Percentiles rank a stretch among this genome's conserved stretches.
These are phyloP conservation scores for Exsudoporus floridanus DNA, from an alignment of 1,284 basidiomycete species.

Conservation along the genomic window DNA sequence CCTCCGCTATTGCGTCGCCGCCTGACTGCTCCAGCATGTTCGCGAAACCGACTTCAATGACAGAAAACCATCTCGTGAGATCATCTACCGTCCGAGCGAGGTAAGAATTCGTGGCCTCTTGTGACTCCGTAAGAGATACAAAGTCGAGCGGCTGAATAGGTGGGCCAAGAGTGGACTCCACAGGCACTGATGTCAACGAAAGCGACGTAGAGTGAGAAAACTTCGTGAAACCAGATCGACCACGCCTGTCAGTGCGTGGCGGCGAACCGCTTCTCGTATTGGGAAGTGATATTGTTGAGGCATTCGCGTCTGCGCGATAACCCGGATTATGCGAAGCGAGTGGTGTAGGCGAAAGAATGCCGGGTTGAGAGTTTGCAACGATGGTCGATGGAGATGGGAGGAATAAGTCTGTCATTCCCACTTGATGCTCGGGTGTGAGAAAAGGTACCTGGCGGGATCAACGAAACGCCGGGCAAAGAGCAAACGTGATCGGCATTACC, in stretches of 20 bases:
- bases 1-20: slow-evolving; percentile 56
- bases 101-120: slow-evolving; percentile 67
- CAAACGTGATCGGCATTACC: slow-evolving; percentile 37
- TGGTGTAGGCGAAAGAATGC: slow-evolving; percentile 42
- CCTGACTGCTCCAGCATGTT: slow-evolving; percentile 57
- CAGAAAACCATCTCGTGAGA: slow-evolving; percentile 77
- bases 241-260: slow-evolving; percentile 34
- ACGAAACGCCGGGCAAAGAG: slow-evolving; percentile 3
- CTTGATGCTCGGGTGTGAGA: slow-evolving; percentile 64
- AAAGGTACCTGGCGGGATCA: slow-evolving; percentile 52
- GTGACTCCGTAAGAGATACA: slow-evolving; percentile 52
- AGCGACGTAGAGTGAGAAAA: slow-evolving; percentile 30
- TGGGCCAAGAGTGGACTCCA: slow-evolving; percentile 37
- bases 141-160: slow-evolving; percentile 70
- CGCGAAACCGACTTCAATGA: slow-evolving; percentile 71
- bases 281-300: slow-evolving; percentile 38
- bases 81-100: slow-evolving; percentile 78
- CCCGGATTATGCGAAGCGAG: slow-evolving; percentile 37
- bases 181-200: slow-evolving; percentile 35
- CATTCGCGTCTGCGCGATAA: slow-evolving; percentile 30
- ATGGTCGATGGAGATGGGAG: slow-evolving; percentile 74
- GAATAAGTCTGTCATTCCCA: slow-evolving; percentile 68
- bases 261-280: slow-evolving; percentile 44
- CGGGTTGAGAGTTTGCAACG: slow-evolving; percentile 45
- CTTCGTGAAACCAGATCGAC: slow-evolving; percentile 25